Base-by-base conservation (phyloP, 1,139 yeast genomes). In the Yamadazyma diospyri region DNA sequence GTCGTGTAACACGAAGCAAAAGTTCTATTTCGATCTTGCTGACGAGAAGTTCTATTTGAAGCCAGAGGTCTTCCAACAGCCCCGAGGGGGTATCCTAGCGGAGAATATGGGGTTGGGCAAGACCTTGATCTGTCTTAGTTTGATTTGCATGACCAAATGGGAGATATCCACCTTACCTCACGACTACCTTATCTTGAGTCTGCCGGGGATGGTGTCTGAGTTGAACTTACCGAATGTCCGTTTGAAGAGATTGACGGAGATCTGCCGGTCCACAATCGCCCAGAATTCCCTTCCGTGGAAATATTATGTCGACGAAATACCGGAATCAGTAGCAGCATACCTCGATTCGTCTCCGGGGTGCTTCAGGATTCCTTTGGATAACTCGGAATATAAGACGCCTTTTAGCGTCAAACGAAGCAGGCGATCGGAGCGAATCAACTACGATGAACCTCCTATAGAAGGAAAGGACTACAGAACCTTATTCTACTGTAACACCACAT, bases 91-190 rank as follows among this genome's bases (percentile, higher is more conserved):
- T 0, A 78, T 81, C 2, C 55, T 81, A 9, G 86, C 86, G 0
- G 89, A 81, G 43, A 80, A 79, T 68, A 81, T 81, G 88, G 89
- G 88, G 0, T 55, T 80, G 12, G 89, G 89, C 0, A 81, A 81
- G 48, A 81, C 88, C 0, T 61, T 78, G 27, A 81, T 81, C 4
- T 79, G 86, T 44, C 53, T 81, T 13, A 77, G 83, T 6, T 58
- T 81, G 29, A 65, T 81, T 0, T 72, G 81, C 42, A 48, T 71
- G 6, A 73, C 87, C 0, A 75, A 70, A 41, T 59, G 54, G 46
- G 81, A 80, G 34, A 49, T 68, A 4, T 64, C 84, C 0, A 50
- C 54, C 25, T 55, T 66, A 4, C 83, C 84, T 0, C 47, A 46
- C 2, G 60, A 60, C 32, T 39, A 37, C 23, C 25, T 44, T 3